Base-by-base conservation (phyloP, 1,284 basidiomycete genomes). In the Lentinus polychrous region DNA sequence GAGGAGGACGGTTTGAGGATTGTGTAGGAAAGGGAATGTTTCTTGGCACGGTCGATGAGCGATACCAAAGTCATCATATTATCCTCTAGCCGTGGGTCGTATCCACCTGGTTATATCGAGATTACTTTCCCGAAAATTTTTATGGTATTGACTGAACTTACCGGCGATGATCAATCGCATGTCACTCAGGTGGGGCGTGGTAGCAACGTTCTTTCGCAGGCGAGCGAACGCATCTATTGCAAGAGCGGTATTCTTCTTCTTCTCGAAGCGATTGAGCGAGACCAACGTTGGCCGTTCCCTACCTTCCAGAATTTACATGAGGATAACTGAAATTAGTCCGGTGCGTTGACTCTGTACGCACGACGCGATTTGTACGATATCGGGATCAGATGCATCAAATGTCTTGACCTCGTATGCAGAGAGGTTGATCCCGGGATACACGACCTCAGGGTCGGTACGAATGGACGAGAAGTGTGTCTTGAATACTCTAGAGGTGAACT, bases 191-290 rank as follows among this genome's bases (percentile, higher is more conserved):
- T 24, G 44, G 32, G 20, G 38, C 20, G 40, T 43, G 17, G 36
- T 22, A 12, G 50, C 11, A 3, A 56, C 40, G n/a, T 45, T 55
- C 43, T 55, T 55, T 36, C 65, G 60, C 15, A 85, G 58, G 15
- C 61, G 59, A 3, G 86, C 82, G 57, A 95, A 97, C 0, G 94
- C 73, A 39, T 85, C 70, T 22, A 99, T 72, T 0, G 94, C 94
- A 1, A 99, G 72, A 0, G 78, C 80, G 0, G 79, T 75, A 56
- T 99, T 95, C 71, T 99, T 99, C 74, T 98, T 99, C 54, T 78
- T 82, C 68, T 99, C 95, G 60, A 96, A 99, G 0, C 95, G 86
- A 63, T 99, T 99, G 45, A 99, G 72, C 0, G 94, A 97, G 0
- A 98, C 60, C 1, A 99, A 66, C 0, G 88, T 93, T 1, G 86